Percentiles rank a stretch among this genome's conserved stretches.
phyloP scores from a whole-genome alignment of 495 filamentous ascomycete species.

The Daldinia vernicosa region DNA sequence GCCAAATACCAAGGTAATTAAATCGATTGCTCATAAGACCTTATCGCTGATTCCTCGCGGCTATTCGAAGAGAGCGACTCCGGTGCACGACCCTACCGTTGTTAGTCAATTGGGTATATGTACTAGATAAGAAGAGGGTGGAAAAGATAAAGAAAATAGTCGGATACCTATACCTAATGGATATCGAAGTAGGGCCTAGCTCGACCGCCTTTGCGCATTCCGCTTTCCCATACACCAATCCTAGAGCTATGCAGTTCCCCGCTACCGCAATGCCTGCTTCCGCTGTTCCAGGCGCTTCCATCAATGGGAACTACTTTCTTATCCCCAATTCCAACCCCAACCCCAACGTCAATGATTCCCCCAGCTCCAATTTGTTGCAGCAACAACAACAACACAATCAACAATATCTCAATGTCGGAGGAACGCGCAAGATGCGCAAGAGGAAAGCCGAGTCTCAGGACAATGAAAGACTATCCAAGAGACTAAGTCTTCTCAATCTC shows the following conservation, averaged over 20 bases:
- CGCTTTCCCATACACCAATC: constrained; percentile 31
- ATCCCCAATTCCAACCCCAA: constrained; percentile 15
- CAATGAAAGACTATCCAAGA: constrained; percentile 75
- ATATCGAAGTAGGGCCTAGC: constrained; percentile 35
- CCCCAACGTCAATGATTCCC: constrained; percentile 3
- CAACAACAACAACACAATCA: constrained; percentile 14
- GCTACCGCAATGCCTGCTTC: constrained; percentile 14
- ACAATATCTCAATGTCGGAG: constrained; percentile 36
- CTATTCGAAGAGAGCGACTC: neutral
- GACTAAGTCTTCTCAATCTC: constrained; percentile 81
- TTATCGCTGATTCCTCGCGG: neutral
- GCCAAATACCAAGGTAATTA: neutral
- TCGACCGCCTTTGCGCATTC: constrained; percentile 23
- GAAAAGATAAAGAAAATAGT: constrained; percentile 2
- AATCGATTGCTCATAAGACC: neutral
- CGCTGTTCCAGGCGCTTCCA: constrained; percentile 31
- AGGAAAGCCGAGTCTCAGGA: constrained; percentile 61
- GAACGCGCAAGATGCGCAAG: constrained; percentile 54
- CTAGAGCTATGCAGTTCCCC: constrained; percentile 27
- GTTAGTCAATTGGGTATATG: neutral
- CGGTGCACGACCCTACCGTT: neutral
- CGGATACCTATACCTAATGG: no score
- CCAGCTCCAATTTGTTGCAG: constrained; percentile 17
- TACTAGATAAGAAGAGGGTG: constrained; percentile 1
- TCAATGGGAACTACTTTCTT: neutral